Evolutionary conservation across 176 grass and related monocot genomes (phyloP), one percentile per base, ranked within the genome.

Genomic region (Carex pumila): DNA sequence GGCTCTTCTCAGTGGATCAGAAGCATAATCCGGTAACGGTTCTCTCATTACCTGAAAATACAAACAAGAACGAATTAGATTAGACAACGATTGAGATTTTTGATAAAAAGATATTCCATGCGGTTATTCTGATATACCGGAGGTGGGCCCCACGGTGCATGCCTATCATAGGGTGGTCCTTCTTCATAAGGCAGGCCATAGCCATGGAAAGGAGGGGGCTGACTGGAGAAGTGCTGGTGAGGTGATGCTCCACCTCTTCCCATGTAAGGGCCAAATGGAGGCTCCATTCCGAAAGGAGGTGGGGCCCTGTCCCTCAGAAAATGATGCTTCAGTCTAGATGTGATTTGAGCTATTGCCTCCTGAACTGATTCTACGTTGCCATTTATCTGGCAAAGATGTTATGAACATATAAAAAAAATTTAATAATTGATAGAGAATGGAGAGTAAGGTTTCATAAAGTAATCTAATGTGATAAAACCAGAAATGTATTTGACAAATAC

Each of bases 271-370:
- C 85, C 96, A 93, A 95, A 88, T 37, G 87, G 89, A 85, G 89
- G 68, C 76, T 94, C 87, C 81, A 83, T 83, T 52, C 61, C 62
- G 4, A 47, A 83, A 6, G 80, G 61, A 54, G 80, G 80, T 5
- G 37, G 81, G 29, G 41, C 55, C 79, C 86, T 95, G 82, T 92
- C 96, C 30, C 85, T 90, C 76, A 99, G 90, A 62, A 95, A 84
- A 89, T 99, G 85, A 81, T 95, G 90, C 66, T 90, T 94, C 59
- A 99, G 87, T 81, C 93, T 95, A 89, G 87, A 78, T 53, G 93
- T 95, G 81, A 94, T 91, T 84, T 92, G 96, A 86, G 94, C 84
- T 54, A 99, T 74, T 81, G 96, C 96, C 88, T 99, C 93, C 73
- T 99, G 89, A 72, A 95, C 89, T 66, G 84, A 83, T 87, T 93